Base-by-base conservation (phyloP, 352 stramenopile genomes). In the Phytopythium oedochilum region DNA sequence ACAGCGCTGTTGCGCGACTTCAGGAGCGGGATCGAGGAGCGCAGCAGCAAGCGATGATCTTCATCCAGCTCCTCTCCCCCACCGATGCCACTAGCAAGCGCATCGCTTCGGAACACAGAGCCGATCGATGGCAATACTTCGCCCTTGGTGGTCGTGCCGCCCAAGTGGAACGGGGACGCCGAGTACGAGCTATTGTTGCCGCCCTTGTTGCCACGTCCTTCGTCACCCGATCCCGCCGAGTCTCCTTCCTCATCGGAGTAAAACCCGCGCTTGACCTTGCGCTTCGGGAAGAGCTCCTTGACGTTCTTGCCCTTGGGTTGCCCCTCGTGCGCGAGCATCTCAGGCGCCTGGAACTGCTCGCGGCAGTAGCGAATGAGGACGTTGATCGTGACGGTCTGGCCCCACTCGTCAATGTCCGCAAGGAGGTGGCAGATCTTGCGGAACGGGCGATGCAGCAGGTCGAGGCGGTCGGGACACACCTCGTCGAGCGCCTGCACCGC, bases 391-490 rank as follows among this genome's bases (percentile, higher is more conserved):
- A 97, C 78, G 31, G 98, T 96, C 65, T 99, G 97, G 8, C 92
- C 93, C 97, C 97, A 99, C 69, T 99, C 97, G 77, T 99, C 97
- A 55, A 99, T 96, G 73, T 99, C 97, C 0, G 96, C 97, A 20
- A 99, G 71, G 53, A 99, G 73, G 64, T 98, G 94, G 78, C 97
- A 99, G 34, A 99, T 76, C 74, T 98, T 99, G 28, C 96, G 85
- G 80, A 97, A 99, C 53, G 82, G 86, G 0, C 71, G 72, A 68
- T 99, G 97, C 32, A 99, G 74, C 29, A 99, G 63, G 59, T 98
- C 95, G 45, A 98, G 79, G 6, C 93, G 78, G 36, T 98, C 75
- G 0, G 97, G 96, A 79, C 96, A 99, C 29, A 99, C 89, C 70
- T 99, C 97, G 40, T 84, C 88, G 53, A 99, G 96, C 6, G 95